Conservation (phyloP, 805 yeast species). For the Crinitomyces ghanaensis region DNA sequence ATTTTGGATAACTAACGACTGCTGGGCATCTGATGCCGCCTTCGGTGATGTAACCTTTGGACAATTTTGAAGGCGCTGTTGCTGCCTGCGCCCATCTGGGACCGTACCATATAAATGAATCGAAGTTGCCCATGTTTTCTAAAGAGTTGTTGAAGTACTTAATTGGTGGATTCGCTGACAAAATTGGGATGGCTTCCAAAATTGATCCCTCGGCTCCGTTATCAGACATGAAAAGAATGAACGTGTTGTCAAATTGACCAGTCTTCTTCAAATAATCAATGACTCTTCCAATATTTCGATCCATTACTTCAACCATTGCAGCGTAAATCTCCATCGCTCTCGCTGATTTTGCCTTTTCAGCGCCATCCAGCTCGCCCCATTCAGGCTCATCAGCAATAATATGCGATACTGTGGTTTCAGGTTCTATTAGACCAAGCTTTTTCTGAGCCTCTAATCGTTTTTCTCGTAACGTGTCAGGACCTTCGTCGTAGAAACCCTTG, state of each 20-base stretch:
- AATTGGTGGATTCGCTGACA: constrained; percentile 18
- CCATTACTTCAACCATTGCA: constrained; percentile 52
- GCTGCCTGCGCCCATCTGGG: constrained; percentile 56
- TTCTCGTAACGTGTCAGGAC: constrained; percentile 35
- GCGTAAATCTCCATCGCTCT: constrained; percentile 47
- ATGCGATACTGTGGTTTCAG: constrained; percentile 28
- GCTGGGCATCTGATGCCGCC: constrained; percentile 52
- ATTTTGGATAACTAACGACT: constrained; percentile 35
- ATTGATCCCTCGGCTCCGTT: constrained; percentile 53
- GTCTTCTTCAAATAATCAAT: constrained; percentile 31
- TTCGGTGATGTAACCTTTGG: constrained; percentile 47
- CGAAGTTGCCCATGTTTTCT: constrained; percentile 37
- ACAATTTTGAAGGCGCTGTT: constrained; percentile 44
- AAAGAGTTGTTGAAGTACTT: constrained; percentile 32
- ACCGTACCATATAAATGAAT: constrained; percentile 42
- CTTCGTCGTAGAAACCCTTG: constrained; percentile 36
- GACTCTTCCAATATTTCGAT: constrained; percentile 40
- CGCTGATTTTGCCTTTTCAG: constrained; percentile 30
- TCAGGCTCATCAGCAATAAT: constrained; percentile 24
- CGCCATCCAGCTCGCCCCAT: constrained; percentile 34
- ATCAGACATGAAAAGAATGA: constrained; percentile 49
- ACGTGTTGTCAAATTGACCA: constrained; percentile 42
- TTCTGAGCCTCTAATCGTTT: constrained; percentile 31
- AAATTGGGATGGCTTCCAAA: constrained; percentile 43
- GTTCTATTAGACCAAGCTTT: constrained; percentile 37